Conservation (phyloP, 1,284 basidiomycete genomes). For the Thelephora terrestris region DNA sequence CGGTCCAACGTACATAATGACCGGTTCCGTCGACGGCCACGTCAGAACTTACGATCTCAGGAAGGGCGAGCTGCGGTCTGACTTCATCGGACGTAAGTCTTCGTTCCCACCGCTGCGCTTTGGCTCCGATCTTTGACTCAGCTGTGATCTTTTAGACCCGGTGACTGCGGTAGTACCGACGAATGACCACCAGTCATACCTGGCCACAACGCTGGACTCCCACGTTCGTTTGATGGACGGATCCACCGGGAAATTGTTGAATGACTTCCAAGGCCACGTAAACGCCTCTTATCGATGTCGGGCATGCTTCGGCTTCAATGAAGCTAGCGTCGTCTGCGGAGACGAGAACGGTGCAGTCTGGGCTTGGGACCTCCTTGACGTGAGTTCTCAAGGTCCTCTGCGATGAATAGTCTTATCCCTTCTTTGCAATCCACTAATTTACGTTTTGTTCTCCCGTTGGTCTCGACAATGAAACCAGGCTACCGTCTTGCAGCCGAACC, state of each 20-base stretch:
- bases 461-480: conserved; percentile 36
- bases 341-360: conserved; percentile 86
- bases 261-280: conserved; percentile 73
- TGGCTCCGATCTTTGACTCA: background rate
- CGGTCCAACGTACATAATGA: conserved; percentile 53
- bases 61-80: conserved; percentile 79
- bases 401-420: background rate
- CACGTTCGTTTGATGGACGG: conserved; percentile 83
- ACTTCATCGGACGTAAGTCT: conserved; percentile 82
- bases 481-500: conserved; percentile 51
- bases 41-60: conserved; percentile 91
- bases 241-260: conserved; percentile 74
- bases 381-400: conserved; percentile 21
- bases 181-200: conserved; percentile 63
- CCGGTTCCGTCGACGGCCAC: conserved; percentile 86
- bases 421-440: background rate
- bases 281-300: conserved; percentile 73
- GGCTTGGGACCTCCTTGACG: conserved; percentile 90
- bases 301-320: conserved; percentile 76
- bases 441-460: background rate
- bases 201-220: conserved; percentile 79
- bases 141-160: conserved; percentile 46
- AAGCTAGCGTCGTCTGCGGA: conserved; percentile 76
- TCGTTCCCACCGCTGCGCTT: background rate
- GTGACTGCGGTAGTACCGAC: conserved; percentile 77